Conservation (phyloP, 768 basidiomycete species). For the Naganishia vaughanmartiniae region DNA sequence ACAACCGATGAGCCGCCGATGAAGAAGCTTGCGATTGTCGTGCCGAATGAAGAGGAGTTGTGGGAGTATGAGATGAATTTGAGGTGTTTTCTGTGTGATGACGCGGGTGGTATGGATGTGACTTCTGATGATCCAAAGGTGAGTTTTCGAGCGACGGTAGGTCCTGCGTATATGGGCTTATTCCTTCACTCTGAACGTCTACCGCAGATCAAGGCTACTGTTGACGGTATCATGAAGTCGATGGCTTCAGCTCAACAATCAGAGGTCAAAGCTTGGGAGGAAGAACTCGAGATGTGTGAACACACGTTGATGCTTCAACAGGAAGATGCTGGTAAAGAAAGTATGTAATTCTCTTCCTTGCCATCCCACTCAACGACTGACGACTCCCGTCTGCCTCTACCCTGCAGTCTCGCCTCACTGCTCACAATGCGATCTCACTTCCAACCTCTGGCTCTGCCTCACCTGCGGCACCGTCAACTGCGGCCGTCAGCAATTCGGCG, state of each 20-base stretch:
- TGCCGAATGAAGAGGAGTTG: constrained; percentile 76
- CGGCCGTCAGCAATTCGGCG: constrained; percentile 79
- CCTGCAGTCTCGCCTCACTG: constrained; percentile 73
- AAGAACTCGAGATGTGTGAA: constrained; percentile 82
- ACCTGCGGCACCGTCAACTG: constrained; percentile 87
- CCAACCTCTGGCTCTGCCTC: constrained; percentile 93
- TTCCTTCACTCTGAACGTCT: not conserved
- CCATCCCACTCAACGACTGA: not conserved
- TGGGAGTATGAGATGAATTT: constrained; percentile 67
- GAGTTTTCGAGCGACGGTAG: not conserved
- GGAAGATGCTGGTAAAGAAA: constrained; percentile 38
- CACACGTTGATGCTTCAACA: constrained; percentile 67
- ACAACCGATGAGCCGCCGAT: constrained; percentile 69
- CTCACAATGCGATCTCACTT: constrained; percentile 74
- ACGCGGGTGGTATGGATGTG: constrained; percentile 26
- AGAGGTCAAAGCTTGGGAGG: constrained; percentile 97
- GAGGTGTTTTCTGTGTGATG: constrained; percentile 72
- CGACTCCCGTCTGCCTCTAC: not conserved
- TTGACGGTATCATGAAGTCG: constrained; percentile 70
- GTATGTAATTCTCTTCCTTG: not conserved
- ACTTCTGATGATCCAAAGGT: constrained; percentile 40
- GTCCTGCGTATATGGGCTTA: not conserved
- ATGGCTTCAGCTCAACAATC: constrained; percentile 86
- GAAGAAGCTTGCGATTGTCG: constrained; percentile 80
- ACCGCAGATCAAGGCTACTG: constrained; percentile 59